Evolutionary conservation across 805 yeast genomes (phyloP), one percentile per base, ranked within the genome.

Genomic region (Candida awuae): DNA sequence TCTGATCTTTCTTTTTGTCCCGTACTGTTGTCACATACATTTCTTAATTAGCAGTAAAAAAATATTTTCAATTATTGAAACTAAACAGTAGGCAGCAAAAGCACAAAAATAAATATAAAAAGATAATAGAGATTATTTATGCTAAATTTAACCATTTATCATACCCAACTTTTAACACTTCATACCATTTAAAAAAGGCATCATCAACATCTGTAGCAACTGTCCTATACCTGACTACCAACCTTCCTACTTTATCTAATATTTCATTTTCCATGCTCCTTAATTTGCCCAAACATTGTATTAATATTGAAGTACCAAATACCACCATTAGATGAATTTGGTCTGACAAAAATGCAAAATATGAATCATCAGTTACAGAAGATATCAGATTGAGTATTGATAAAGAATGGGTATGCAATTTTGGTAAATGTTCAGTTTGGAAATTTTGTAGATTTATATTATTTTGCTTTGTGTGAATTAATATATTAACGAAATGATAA

Each of bases 331-430:
- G 66, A 52, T 76, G 84, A 32, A 80, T 64, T 58, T 78, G 84
- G 59, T 81, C 87, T 10, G 84, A 75, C n/a, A 81, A 63, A 50
- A 73, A 76, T 0, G 81, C 79, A 58, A 81, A 81, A 50, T 75
- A 77, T 4, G 74, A 65, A 50, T 73, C 78, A 46, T 59, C 62
- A 21, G 48, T 48, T 25, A 59, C 50, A 3, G 61, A 47, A 43
- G 68, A 63, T 4, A 58, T 55, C 16, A 69, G 63, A 32, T 58
- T 63, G 1, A 76, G 55, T 4, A 73, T 63, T 32, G 63, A 58
- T 37, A 55, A 53, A 2, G 77, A 53, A 48, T 68, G 73, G 34
- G 45, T 44, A 19, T 56, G 58, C 14, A 67, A 49, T 55, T 71
- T 63, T 16, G 48, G 36, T 31, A 44, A 41, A 18, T 42, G 32